phyloP scores from a whole-genome alignment of 352 stramenopile genomes.

The Phytophthora colocasiae region DNA sequence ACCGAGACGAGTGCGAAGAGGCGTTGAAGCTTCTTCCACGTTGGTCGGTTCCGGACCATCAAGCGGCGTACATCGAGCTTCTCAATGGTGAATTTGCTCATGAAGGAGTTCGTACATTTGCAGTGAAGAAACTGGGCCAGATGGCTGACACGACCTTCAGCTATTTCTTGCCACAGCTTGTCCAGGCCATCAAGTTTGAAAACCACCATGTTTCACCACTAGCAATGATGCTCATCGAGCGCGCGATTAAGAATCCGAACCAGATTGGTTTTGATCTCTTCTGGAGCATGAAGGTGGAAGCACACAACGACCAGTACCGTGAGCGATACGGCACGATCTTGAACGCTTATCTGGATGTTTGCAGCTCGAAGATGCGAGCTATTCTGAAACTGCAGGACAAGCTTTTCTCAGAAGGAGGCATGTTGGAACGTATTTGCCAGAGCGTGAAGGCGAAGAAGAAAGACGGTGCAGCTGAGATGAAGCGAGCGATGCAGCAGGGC shows the following conservation, averaged over 20 bases:
- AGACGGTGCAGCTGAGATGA: constrained; percentile 83
- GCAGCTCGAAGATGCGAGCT: constrained; percentile 91
- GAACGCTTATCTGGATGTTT: constrained; percentile 86
- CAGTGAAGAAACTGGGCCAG: constrained; percentile 74
- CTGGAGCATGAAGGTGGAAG: constrained; percentile 91
- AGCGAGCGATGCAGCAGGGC: constrained; percentile 79
- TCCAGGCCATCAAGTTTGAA: constrained; percentile 92
- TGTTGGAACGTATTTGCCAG: constrained; percentile 86
- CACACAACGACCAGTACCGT: constrained; percentile 80
- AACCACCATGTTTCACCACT: constrained; percentile 85
- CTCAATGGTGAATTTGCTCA: constrained; percentile 85
- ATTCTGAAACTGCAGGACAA: constrained; percentile 93
- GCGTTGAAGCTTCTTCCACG: constrained; percentile 68
- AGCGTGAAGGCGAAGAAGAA: constrained; percentile 87
- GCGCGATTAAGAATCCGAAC: constrained; percentile 89
- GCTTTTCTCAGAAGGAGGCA: constrained; percentile 79
- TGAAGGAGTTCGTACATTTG: constrained; percentile 76
- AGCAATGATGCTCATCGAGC: constrained; percentile 82
- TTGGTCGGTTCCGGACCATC: constrained; percentile 78
- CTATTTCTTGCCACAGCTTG: constrained; percentile 89
- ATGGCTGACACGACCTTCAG: constrained; percentile 91
- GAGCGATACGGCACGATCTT: constrained; percentile 85
- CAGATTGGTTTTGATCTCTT: constrained; percentile 92
- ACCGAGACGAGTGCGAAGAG: constrained; percentile 74
- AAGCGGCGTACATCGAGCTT: constrained; percentile 85